A percentile compares a stretch with the other conserved stretches of the same genome.
Conservation (phyloP, 306 rosid genomes). For the Casuarina glauca region DNA sequence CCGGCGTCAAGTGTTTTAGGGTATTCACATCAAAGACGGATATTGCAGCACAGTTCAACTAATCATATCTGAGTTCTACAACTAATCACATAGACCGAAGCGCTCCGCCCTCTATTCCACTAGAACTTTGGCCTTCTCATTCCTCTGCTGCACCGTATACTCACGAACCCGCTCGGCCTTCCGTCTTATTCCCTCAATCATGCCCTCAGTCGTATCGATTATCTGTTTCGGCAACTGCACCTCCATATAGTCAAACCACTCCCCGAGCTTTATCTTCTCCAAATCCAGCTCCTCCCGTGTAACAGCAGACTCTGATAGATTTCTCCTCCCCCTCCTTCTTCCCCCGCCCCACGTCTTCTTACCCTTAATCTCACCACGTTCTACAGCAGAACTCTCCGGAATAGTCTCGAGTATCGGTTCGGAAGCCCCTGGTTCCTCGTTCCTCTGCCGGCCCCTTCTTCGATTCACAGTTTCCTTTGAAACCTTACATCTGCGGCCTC, state of each 20-base stretch:
- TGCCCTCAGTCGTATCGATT: slow-evolving; percentile 55
- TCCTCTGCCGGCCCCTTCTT: slow-evolving; percentile 30
- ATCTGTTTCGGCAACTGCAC: slow-evolving; percentile 61
- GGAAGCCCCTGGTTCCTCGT: slow-evolving; percentile 4
- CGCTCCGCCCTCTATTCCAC: slow-evolving; percentile 13
- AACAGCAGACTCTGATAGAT: slow-evolving; percentile 19
- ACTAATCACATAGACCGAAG: neutral
- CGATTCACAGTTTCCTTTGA: slow-evolving; percentile 17
- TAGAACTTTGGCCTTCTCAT: slow-evolving; percentile 31
- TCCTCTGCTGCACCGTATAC: slow-evolving; percentile 43
- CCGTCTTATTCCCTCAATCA: slow-evolving; percentile 49
- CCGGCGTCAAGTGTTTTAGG: neutral
- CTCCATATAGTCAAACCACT: slow-evolving; percentile 81
- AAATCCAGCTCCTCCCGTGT: slow-evolving; percentile 42
- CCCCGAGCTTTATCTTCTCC: slow-evolving; percentile 62
- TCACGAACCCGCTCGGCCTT: slow-evolving; percentile 55
- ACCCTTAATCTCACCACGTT: slow-evolving; percentile 32
- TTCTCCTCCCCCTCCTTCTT: slow-evolving; percentile 27
- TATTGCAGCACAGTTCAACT: neutral
- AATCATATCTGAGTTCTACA: neutral
- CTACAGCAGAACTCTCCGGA: slow-evolving; percentile 28
- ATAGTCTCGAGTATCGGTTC: slow-evolving; percentile 20
- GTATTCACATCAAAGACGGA: neutral
- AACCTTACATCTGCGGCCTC: slow-evolving; percentile 27
- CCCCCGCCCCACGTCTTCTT: slow-evolving; percentile 30